Evolutionary conservation across 1,284 basidiomycete species (phyloP), one percentile per base, ranked within the genome.

Genomic region (Lentinus polychrous): DNA sequence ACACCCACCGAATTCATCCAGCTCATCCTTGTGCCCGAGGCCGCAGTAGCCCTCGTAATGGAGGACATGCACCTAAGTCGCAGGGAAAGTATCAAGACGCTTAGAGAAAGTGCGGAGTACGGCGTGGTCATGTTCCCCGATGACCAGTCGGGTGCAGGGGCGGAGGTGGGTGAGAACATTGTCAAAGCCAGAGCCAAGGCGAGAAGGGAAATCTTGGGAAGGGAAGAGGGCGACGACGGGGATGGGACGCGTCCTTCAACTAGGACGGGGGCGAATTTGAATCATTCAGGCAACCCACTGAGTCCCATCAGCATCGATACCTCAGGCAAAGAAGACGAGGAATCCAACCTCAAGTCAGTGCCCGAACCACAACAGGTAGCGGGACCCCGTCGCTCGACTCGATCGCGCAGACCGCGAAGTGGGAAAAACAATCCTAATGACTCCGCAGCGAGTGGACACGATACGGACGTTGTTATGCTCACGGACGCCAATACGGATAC

Each of bases 71-170:
- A 61, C 1, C 65, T 81, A 12, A 58, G 66, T 10, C 59, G 60
- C 31, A 66, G 69, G 2, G 68, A 75, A 15, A 83, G 82, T 0
- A 58, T 86, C 11, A 59, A 66, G 17, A 79, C 81, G n/a, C 63
- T 91, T 36, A 72, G 81, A 18, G 83, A 86, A 41, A 90, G 86
- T 55, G 77, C 81, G 1, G 73, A 75, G 36, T 91, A 88, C 55
- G 88, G 87, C 2, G 80, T 83, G 3, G 76, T 81, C 1, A 90
- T 90, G 85, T 91, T 90, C 59, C 87, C 79, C 0, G 74, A 76
- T 1, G 71, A 68, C 22, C 23, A 35, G 10, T 77, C 78, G 37
- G 67, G 63, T 51, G 72, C 67, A 14, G 68, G 53, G 2, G 52
- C 49, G 33, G 67, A 57, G n/a, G 67, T 60, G 0, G 60, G 58